Conservation (phyloP, 306 rosid genomes). For the cucumber (Cucumis sativus) region Cucumber_9930_V3 NC_026658.2:6796501-6797000, state of each 20-base stretch:
- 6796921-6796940: not conserved
- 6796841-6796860: slow-evolving; percentile 40
- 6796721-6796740: not conserved
- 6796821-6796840: slow-evolving; percentile 69
- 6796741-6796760: slow-evolving; percentile 35
- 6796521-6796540: not conserved
- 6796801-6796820: slow-evolving; percentile 60
- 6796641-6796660: slow-evolving; percentile 98
- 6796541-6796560: slow-evolving; percentile 25
- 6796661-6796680: slow-evolving; percentile 9
- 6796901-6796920: not conserved
- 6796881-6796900: not conserved
- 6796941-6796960: not conserved
- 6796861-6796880: not conserved
- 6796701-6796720: not conserved
- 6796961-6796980: not conserved
- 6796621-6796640: slow-evolving; percentile 64
- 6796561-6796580: slow-evolving; percentile 97
- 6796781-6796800: slow-evolving; percentile 52
- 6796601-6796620: slow-evolving; percentile 80
- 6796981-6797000: not conserved
- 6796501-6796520: not conserved
- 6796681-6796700: slow-evolving; percentile 7
- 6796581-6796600: slow-evolving; percentile 94
- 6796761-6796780: slow-evolving; percentile 92